Conservation (phyloP, 441 rosid genomes). For the Biscutella auriculata region DNA sequence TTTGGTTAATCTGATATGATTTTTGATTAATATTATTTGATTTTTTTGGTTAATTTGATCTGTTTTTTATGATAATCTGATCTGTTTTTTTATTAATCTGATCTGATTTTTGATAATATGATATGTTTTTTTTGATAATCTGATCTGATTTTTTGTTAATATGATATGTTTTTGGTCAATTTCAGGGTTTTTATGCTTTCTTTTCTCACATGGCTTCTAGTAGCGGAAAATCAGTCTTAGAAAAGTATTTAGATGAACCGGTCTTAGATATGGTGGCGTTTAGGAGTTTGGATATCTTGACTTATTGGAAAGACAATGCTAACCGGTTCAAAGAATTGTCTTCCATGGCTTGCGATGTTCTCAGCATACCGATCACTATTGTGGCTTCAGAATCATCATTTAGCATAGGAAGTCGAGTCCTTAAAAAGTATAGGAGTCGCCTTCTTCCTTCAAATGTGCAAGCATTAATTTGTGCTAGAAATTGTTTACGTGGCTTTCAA, state of each 20-base stretch:
- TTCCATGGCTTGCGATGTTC: background rate
- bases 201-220: background rate
- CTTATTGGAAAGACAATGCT: background rate
- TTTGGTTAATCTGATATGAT: no score
- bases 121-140: no score
- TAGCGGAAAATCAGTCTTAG: background rate
- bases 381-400: background rate
- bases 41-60: no score
- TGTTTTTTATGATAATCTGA: no score
- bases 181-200: background rate
- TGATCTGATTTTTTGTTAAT: no score
- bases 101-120: no score
- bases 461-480: background rate
- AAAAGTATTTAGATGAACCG: background rate
- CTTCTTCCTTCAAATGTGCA: background rate
- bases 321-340: background rate
- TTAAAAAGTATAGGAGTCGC: background rate
- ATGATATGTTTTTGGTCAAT: no score
- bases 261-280: background rate
- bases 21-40: no score
- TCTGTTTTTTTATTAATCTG: no score
- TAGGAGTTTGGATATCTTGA: background rate
- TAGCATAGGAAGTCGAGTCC: background rate
- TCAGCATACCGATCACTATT: background rate
- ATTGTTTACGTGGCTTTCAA: background rate